Evolutionary conservation across 768 basidiomycete species (phyloP), one percentile per base, ranked within the genome.

Genomic region (Auricularia sp.): DNA sequence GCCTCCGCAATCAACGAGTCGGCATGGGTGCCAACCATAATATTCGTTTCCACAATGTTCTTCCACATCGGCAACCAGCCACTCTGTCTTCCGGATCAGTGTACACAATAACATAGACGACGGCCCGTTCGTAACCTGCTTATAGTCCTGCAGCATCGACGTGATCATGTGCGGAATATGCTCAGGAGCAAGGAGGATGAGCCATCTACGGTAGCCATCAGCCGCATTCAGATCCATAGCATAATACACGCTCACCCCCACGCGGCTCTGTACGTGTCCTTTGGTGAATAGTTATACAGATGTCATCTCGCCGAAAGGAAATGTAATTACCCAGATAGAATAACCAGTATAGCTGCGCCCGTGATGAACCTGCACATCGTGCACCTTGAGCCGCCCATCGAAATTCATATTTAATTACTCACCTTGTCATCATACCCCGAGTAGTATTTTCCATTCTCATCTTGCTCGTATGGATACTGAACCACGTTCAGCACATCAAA

Each of bases 61-160:
- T 92, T 92, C 91, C 91, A 93, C 90, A 92, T 92, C 0, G 91
- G 91, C 44, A 93, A 75, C 89, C 90, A 90, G 3, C 91, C 91
- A 16, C 88, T 83, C 85, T 80, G 68, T 7, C 62, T 36, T 8
- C 29, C 16, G 36, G 45, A 14, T 18, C 42, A 21, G 6, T 42
- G 56, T 33, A 24, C 16, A 2, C 56, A 63, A 63, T 16, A 64
- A 66, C 63, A 44, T 56, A 59, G 61, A 44, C 45, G 4, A 2
- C 21, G 47, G 7, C 29, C 18, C 42, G 2, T 6, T 1, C 3
- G 65, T 72, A 64, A 85, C 88, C 78, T 90, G 81, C 66, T 80
- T 74, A 68, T 85, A 94, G 71, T 92, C 90, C 62, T 87, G 85
- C 21, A 93, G 74, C 90, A 92, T 92, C 66, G 88, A 90, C 62